Conservation (phyloP, 805 yeast species). For the Saturnispora mendoncae region DNA sequence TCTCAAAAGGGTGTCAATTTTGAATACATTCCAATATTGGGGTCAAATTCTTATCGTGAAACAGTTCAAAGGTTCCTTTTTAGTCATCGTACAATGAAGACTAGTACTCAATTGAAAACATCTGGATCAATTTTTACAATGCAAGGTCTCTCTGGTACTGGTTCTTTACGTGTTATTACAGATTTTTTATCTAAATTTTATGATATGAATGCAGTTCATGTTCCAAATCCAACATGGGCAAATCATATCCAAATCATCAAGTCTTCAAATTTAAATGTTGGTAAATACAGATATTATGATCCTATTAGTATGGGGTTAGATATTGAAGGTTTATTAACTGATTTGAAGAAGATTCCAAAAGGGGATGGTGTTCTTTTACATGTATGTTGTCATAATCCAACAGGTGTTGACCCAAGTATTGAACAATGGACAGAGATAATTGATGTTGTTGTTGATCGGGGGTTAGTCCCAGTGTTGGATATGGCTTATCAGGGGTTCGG, state of each 20-base stretch:
- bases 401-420: constrained; percentile 82
- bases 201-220: constrained; percentile 46
- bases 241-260: constrained; percentile 77
- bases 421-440: constrained; percentile 76
- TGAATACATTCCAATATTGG: constrained; percentile 83
- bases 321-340: constrained; percentile 51
- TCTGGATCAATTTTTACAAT: constrained; percentile 67
- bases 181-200: constrained; percentile 63
- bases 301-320: constrained; percentile 52
- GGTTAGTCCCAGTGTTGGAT: constrained; percentile 75
- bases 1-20: constrained; percentile 48
- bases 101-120: constrained; percentile 39
- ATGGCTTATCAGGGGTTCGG: constrained; percentile 96
- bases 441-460: constrained; percentile 47
- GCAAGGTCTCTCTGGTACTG: constrained; percentile 93
- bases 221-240: constrained; percentile 93
- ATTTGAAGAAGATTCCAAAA: constrained; percentile 44
- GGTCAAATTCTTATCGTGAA: constrained; percentile 57
- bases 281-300: constrained; percentile 66
- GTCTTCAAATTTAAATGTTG: constrained; percentile 58
- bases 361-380: constrained; percentile 71
- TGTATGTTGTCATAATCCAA: constrained; percentile 96
- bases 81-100: constrained; percentile 41
- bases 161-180: constrained; percentile 80
- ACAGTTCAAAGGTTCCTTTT: constrained; percentile 65